Percentiles rank a stretch among this genome's conserved stretches.
These are phyloP conservation scores for Picocystis salinarum DNA, from an alignment of 139 green algal species.

Conservation along the genomic window DNA sequence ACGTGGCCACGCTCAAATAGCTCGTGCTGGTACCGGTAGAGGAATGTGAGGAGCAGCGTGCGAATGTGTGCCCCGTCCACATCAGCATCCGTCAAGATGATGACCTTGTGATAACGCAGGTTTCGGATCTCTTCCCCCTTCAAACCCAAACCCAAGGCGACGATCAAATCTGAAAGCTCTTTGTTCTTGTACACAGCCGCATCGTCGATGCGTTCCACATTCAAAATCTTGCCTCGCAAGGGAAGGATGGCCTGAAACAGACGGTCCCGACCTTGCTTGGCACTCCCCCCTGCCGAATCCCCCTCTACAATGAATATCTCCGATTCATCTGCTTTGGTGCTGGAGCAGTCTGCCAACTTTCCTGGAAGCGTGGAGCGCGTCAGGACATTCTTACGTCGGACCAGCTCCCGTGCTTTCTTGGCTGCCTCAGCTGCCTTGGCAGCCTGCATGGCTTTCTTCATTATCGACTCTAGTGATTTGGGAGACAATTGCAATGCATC, in stretches of 20 bases:
- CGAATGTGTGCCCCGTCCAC: constrained; percentile 96
- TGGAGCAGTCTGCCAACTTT: constrained; percentile 89
- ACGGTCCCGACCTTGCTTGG: constrained; percentile 84
- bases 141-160: constrained; percentile 72
- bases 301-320: constrained; percentile 98
- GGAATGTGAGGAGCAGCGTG: constrained; percentile 93
- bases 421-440: constrained; percentile 69
- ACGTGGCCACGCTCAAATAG: constrained; percentile 71
- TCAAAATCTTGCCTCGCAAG: constrained; percentile 93
- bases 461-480: constrained; percentile 17
- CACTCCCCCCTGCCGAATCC: constrained; percentile 76
- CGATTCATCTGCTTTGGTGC: constrained; percentile 16
- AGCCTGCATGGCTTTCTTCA: constrained; percentile 37
- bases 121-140: constrained; percentile 32
- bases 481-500: constrained; percentile 39
- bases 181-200: constrained; percentile 80
- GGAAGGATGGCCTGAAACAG: constrained; percentile 66
- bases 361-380: constrained; percentile 67
- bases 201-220: constrained; percentile 73
- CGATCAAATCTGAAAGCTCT: constrained; percentile 78
- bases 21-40: constrained; percentile 75
- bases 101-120: constrained; percentile 57
- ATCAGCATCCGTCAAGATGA: constrained; percentile 96
- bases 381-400: constrained; percentile 80
- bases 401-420: constrained; percentile 78